A percentile compares a stretch with the other conserved stretches of the same genome.
phyloP scores from a whole-genome alignment of 805 yeast genomes.

The Zygosaccharomyces gambellarensis region DNA sequence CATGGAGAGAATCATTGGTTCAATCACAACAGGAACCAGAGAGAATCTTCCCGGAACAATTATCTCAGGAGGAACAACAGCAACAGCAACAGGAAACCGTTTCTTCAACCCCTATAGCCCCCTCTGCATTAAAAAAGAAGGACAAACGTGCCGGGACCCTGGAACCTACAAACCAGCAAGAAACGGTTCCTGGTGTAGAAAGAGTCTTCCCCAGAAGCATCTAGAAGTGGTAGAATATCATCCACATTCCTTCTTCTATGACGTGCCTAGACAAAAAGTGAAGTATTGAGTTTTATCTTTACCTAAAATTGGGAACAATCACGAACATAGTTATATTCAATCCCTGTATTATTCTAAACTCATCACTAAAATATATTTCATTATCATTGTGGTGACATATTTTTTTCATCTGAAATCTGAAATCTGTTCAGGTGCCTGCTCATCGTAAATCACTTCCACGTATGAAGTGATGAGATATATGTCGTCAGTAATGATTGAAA shows the following conservation, averaged over 20 bases:
- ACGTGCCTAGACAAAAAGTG: too few relatives aligned
- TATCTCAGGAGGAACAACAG: not conserved
- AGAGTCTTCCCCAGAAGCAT: constrained; percentile 1
- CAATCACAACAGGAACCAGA: constrained; percentile 4
- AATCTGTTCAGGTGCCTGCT: not conserved
- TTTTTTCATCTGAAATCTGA: not conserved
- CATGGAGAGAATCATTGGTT: constrained; percentile 1
- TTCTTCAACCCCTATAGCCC: not conserved
- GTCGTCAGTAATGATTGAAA: constrained; percentile 13
- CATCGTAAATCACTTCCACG: constrained; percentile 2
- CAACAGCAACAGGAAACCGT: not conserved
- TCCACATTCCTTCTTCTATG: too few relatives aligned
- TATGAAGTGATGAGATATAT: not conserved
- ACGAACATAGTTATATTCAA: too few relatives aligned
- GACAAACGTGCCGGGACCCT: not conserved
- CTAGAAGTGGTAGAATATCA: not conserved
- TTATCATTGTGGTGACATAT: not conserved
- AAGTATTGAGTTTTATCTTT: too few relatives aligned
- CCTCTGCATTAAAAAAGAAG: not conserved
- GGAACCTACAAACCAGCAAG: not conserved
- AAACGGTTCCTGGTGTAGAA: not conserved
- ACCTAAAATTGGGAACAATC: too few relatives aligned
- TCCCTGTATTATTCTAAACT: not conserved
- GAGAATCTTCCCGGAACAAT: constrained; percentile 4
- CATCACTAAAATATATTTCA: not conserved